A percentile compares a stretch with the other conserved stretches of the same genome.
Conservation (phyloP, 768 basidiomycete genomes). For the Leccinum pellstonianum region DNA sequence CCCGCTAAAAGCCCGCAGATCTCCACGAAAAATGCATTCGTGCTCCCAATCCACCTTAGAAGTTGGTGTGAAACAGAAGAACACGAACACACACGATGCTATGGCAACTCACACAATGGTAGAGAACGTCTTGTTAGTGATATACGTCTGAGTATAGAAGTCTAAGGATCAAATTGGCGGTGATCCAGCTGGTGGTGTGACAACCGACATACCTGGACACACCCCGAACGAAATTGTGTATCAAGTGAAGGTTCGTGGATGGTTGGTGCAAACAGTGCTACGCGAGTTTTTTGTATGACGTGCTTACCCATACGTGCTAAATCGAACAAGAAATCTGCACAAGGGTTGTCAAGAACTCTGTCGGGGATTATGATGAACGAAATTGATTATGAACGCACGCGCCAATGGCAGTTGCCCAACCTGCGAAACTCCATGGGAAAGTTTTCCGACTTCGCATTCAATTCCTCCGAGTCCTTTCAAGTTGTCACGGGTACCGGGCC, state of each 20-base stretch:
- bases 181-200: background rate
- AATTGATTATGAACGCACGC: constrained; percentile 20
- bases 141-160: constrained; percentile 39
- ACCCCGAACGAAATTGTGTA: constrained; percentile 41
- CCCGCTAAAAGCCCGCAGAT: constrained; percentile 46
- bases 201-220: constrained; percentile 36
- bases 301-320: constrained; percentile 37
- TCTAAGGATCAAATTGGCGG: constrained; percentile 23
- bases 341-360: background rate
- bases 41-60: constrained; percentile 45
- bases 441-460: background rate
- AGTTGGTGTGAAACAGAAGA: background rate
- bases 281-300: too few species aligned
- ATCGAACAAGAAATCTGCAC: constrained; percentile 37
- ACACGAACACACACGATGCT: background rate
- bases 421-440: constrained; percentile 27
- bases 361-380: background rate
- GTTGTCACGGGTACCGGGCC: background rate
- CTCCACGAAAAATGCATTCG: constrained; percentile 46
- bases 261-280: too few species aligned
- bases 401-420: constrained; percentile 31
- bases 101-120: constrained; percentile 36
- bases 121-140: constrained; percentile 37
- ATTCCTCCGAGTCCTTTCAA: background rate
- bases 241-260: constrained; percentile 15